phyloP scores from a whole-genome alignment of 495 filamentous ascomycete genomes.

The Podospora tetraspora region DNA sequence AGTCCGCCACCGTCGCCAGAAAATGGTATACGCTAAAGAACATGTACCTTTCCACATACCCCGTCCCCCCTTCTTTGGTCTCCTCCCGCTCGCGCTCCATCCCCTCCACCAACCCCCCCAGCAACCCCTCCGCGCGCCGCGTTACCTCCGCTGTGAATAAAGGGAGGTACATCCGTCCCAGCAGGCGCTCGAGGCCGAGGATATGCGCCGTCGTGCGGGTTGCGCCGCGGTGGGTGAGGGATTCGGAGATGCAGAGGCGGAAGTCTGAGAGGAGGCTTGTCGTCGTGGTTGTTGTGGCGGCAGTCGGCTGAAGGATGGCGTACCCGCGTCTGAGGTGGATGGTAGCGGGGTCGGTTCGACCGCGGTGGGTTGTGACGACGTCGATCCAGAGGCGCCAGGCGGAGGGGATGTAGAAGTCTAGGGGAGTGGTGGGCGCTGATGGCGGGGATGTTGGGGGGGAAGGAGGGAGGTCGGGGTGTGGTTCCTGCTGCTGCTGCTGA shows the following conservation, averaged over 20 bases:
- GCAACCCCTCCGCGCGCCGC: slow-evolving; percentile 13
- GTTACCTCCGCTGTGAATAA: slow-evolving; percentile 19
- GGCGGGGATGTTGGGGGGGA: no score
- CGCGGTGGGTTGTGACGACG: slow-evolving; percentile 9
- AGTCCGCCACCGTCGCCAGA: slow-evolving; percentile 25
- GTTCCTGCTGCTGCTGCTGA: background rate
- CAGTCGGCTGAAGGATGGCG: slow-evolving; percentile 25
- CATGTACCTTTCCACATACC: slow-evolving; percentile 26
- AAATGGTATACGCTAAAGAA: slow-evolving; percentile 28
- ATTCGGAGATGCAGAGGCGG: background rate
- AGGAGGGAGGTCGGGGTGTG: no score
- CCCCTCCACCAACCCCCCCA: slow-evolving; percentile 8
- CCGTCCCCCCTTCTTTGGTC: background rate
- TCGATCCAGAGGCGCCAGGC: slow-evolving; percentile 29
- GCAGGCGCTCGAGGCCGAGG: slow-evolving; percentile 23
- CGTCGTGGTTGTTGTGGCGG: slow-evolving; percentile 4
- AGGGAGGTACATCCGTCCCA: slow-evolving; percentile 30
- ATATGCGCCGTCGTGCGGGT: slow-evolving; percentile 19
- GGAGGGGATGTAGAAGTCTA: background rate
- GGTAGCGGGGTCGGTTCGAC: slow-evolving; percentile 23
- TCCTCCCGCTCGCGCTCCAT: slow-evolving; percentile 5
- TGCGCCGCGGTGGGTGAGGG: slow-evolving; percentile 11
- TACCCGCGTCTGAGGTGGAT: slow-evolving; percentile 32
- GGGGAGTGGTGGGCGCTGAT: background rate
- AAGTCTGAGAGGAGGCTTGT: slow-evolving; percentile 19